Evolutionary conservation across 1,139 yeast species (phyloP).

Genomic region (Yamadazyma aaseri): DNA sequence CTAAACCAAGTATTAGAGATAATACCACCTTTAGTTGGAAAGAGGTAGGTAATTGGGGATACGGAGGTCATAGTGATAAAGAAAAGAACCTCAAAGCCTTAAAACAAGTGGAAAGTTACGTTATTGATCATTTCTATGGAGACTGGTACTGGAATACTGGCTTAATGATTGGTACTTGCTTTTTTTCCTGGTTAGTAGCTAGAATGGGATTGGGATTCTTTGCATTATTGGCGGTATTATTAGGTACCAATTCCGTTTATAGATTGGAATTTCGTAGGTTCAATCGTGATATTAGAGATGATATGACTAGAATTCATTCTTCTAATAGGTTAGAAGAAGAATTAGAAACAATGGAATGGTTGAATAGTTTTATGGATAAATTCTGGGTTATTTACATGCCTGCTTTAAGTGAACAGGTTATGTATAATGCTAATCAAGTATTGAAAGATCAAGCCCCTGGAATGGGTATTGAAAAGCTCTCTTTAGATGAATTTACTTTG

Average conservation of each 20-base stretch:
- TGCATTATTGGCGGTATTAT: slow-evolving; percentile 54
- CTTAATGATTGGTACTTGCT: slow-evolving; percentile 65
- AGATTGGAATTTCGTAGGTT: slow-evolving; percentile 71
- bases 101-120: slow-evolving; percentile 51
- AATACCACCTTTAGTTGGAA: slow-evolving; percentile 42
- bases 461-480: slow-evolving; percentile 70
- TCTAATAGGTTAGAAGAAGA: slow-evolving; percentile 59
- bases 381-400: slow-evolving; percentile 91
- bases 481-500: slow-evolving; percentile 72
- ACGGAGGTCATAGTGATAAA: slow-evolving; percentile 24
- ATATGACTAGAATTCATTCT: slow-evolving; percentile 61
- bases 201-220: slow-evolving; percentile 58
- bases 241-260: slow-evolving; percentile 65
- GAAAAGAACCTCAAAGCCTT: slow-evolving; percentile 22
- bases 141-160: slow-evolving; percentile 74
- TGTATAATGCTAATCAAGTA: slow-evolving; percentile 61
- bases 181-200: slow-evolving; percentile 65
- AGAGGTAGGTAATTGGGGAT: slow-evolving; percentile 43
- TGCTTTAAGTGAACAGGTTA: slow-evolving; percentile 73
- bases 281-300: slow-evolving; percentile 70
- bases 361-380: slow-evolving; percentile 70
- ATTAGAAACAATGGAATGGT: slow-evolving; percentile 76
- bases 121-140: slow-evolving; percentile 64
- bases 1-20: slow-evolving; percentile 27
- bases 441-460: slow-evolving; percentile 77